Conservation (phyloP, 306 rosid species). For the Ammopiptanthus mongolicus region DNA sequence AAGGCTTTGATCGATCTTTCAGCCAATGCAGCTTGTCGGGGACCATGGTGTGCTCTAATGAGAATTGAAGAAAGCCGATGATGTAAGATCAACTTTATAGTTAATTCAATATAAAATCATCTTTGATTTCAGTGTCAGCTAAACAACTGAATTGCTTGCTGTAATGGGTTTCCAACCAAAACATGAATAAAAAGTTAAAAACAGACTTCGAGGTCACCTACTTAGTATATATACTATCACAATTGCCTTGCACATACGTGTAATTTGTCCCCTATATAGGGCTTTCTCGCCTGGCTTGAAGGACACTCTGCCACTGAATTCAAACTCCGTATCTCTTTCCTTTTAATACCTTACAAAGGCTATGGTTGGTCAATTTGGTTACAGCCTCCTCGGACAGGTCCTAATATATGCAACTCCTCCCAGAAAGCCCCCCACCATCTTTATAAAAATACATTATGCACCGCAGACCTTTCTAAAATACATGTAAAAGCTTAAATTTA, state of each 20-base stretch:
- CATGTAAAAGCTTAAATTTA: neutral
- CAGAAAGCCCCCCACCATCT: neutral
- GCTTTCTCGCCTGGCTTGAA: conserved; percentile 15
- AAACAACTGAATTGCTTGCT: conserved; percentile 62
- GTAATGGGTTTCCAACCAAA: conserved; percentile 53
- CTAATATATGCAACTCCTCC: conserved; percentile 2
- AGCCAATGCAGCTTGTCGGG: conserved; percentile 40
- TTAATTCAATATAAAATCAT: conserved; percentile 21
- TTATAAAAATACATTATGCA: neutral
- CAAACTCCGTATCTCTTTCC: conserved; percentile 7
- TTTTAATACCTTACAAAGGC: conserved; percentile 18
- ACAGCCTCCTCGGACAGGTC: neutral
- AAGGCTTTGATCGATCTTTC: conserved; percentile 18
- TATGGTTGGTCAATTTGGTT: conserved; percentile 2
- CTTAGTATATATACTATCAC: conserved; percentile 16
- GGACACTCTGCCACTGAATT: conserved; percentile 25
- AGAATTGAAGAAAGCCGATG: conserved; percentile 26
- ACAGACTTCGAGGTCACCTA: conserved; percentile 35
- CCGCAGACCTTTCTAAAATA: neutral
- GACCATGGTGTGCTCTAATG: conserved; percentile 19
- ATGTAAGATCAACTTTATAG: conserved; percentile 36
- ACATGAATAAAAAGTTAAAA: conserved; percentile 30
- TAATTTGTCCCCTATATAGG: conserved; percentile 29
- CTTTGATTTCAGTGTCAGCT: conserved; percentile 44
- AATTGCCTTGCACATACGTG: neutral